Conservation (phyloP, 2,329 filamentous ascomycete species). For the Aureobasidium sp. region DNA sequence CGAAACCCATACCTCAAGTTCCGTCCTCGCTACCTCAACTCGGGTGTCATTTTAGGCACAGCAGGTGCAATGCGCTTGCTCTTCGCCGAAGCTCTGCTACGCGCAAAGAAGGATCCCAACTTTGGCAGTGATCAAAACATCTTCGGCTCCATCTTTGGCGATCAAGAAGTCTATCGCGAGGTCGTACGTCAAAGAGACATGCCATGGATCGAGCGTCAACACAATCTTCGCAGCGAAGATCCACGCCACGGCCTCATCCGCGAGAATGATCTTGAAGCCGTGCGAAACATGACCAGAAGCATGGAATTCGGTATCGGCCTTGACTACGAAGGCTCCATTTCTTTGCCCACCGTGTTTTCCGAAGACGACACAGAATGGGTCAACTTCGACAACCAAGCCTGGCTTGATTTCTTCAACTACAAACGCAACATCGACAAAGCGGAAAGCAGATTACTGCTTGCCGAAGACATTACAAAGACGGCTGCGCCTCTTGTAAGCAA, state of each 20-base stretch:
- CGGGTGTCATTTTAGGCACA: slow-evolving; percentile 22
- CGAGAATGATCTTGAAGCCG: slow-evolving; percentile 24
- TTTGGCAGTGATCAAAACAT: slow-evolving; percentile 33
- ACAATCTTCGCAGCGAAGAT: neutral
- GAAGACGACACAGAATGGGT: slow-evolving; percentile 26
- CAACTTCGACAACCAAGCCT: slow-evolving; percentile 17
- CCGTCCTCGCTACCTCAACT: slow-evolving; percentile 37
- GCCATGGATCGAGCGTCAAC: slow-evolving; percentile 24
- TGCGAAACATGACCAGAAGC: slow-evolving; percentile 26
- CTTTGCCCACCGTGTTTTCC: slow-evolving; percentile 23
- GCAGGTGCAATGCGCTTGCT: slow-evolving; percentile 24
- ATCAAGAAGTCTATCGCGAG: slow-evolving; percentile 28
- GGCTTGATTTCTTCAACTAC: slow-evolving; percentile 16
- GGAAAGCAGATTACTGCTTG: slow-evolving; percentile 13
- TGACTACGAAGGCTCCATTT: slow-evolving; percentile 24
- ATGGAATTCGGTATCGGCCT: slow-evolving; percentile 27
- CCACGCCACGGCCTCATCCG: neutral
- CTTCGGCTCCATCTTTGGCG: slow-evolving; percentile 26
- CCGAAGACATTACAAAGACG: slow-evolving; percentile 19
- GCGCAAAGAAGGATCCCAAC: slow-evolving; percentile 23
- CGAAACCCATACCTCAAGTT: slow-evolving; percentile 26
- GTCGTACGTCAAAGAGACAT: slow-evolving; percentile 23
- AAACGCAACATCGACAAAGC: slow-evolving; percentile 19
- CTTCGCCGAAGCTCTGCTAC: slow-evolving; percentile 27
- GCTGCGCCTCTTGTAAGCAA: slow-evolving; percentile 15